Evolutionary conservation across 148 eudicot species (phyloP).

Genomic region (Persicaria maculosa): DNA sequence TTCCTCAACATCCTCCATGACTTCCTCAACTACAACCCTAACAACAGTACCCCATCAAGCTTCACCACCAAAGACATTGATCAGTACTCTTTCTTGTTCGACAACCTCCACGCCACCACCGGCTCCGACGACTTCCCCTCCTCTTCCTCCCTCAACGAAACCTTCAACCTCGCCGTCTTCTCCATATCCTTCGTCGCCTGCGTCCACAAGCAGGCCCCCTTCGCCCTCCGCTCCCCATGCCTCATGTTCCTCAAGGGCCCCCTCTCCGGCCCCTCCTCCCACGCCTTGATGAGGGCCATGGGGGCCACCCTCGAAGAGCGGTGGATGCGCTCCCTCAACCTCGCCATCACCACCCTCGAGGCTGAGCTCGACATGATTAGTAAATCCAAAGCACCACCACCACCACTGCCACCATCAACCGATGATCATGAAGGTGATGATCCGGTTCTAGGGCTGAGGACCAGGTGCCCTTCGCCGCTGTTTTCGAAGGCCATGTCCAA

Average conservation of each 20-base stretch:
- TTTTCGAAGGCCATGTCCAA: conserved; percentile 54
- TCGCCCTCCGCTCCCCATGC: conserved; percentile 42
- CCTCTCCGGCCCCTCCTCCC: conserved; percentile 30
- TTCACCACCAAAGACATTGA: conserved; percentile 23
- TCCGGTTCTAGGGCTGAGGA: neutral
- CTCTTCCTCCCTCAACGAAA: conserved; percentile 20
- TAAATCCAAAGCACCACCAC: too few species aligned
- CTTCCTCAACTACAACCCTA: conserved; percentile 41
- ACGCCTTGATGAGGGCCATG: conserved; percentile 49
- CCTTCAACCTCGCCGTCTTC: conserved; percentile 53
- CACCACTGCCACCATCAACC: neutral
- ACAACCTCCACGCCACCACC: conserved; percentile 16
- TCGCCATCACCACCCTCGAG: conserved; percentile 61
- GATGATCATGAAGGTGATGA: neutral
- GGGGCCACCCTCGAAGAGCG: conserved; percentile 67
- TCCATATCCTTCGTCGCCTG: conserved; percentile 58
- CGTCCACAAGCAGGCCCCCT: conserved; percentile 68
- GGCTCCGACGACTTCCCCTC: neutral
- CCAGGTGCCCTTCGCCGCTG: conserved; percentile 53
- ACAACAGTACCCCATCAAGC: neutral
- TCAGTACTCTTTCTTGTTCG: conserved; percentile 3
- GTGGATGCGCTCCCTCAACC: conserved; percentile 72
- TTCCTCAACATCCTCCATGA: conserved; percentile 49
- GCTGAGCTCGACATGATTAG: conserved; percentile 19
- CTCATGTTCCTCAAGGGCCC: conserved; percentile 38